Percentiles rank a stretch among this genome's conserved stretches.
Conservation (phyloP, 2,329 filamentous ascomycete species). For the Raffaelea albimanens region DNA sequence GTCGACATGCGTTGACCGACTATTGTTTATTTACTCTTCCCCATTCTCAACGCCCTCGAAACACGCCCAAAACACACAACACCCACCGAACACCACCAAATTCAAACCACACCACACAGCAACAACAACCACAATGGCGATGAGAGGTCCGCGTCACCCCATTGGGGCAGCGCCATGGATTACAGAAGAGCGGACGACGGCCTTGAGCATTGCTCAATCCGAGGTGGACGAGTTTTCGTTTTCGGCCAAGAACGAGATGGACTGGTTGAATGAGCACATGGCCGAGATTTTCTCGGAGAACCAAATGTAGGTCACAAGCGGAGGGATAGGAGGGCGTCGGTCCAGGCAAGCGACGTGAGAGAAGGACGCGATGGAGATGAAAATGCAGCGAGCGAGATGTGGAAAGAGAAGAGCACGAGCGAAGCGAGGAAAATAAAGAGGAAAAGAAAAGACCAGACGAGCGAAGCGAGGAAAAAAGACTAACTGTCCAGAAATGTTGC, state of each 20-base stretch:
- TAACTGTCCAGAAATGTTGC: slow-evolving; percentile 84
- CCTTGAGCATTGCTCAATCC: slow-evolving; percentile 63
- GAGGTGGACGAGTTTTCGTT: slow-evolving; percentile 92
- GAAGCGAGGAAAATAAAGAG: too few relatives aligned
- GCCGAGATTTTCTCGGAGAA: slow-evolving; percentile 81
- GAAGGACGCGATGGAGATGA: too few relatives aligned
- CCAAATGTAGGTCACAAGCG: slow-evolving; percentile 59
- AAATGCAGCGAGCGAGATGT: too few relatives aligned
- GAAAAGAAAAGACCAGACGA: too few relatives aligned
- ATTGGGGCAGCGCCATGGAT: slow-evolving; percentile 84
- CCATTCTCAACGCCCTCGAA: background rate
- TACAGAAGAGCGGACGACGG: slow-evolving; percentile 70
- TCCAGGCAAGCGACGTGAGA: too few relatives aligned
- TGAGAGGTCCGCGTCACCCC: slow-evolving; percentile 50
- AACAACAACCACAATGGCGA: slow-evolving; percentile 23
- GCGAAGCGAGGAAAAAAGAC: too few relatives aligned
- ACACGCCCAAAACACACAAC: too few relatives aligned
- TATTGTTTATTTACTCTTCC: background rate
- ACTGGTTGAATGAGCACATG: slow-evolving; percentile 99
- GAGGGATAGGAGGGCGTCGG: background rate
- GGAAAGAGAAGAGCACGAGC: too few relatives aligned
- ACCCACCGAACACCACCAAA: too few relatives aligned
- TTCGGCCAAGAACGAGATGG: slow-evolving; percentile 84
- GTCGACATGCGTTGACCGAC: background rate
- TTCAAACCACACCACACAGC: too few relatives aligned